These are phyloP conservation scores for Nemania diffusa DNA, from an alignment of 2,329 filamentous ascomycete genomes.

Conservation along the genomic window DNA sequence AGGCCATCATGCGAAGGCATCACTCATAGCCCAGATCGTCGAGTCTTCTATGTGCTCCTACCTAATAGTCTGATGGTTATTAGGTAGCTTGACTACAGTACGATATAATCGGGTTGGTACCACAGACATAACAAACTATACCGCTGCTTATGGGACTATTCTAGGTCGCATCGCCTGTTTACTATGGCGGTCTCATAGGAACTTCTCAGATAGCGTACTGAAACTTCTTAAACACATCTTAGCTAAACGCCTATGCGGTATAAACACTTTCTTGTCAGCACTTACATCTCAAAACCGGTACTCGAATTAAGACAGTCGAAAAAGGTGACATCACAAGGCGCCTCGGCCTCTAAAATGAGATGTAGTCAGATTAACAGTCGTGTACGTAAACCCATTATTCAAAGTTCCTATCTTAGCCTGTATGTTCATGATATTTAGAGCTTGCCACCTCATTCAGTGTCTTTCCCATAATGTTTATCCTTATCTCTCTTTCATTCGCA, in stretches of 20 bases:
- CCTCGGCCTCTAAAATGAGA: background rate
- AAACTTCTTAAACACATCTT: background rate
- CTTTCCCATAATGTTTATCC: background rate
- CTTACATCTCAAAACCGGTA: background rate
- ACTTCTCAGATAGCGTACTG: background rate
- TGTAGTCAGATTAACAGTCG: background rate
- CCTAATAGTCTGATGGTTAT: too few relatives aligned
- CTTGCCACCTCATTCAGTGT: background rate
- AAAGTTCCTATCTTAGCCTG: background rate
- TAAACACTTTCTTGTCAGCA: background rate
- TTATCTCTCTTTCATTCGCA: too few relatives aligned
- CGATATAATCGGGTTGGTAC: background rate
- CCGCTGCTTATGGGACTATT: background rate
- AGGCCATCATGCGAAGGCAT: too few relatives aligned
- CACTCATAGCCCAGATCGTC: too few relatives aligned
- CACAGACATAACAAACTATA: background rate
- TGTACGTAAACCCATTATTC: background rate
- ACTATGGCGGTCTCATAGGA: background rate
- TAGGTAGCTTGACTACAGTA: background rate
- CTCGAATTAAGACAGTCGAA: background rate
- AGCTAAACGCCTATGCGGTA: background rate
- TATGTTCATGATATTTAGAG: background rate
- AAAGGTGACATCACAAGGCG: background rate
- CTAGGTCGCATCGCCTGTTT: background rate
- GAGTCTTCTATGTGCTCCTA: too few relatives aligned